phyloP scores from a whole-genome alignment of 139 green algal genomes.

The Chlamydomonas sphaeroides region DNA sequence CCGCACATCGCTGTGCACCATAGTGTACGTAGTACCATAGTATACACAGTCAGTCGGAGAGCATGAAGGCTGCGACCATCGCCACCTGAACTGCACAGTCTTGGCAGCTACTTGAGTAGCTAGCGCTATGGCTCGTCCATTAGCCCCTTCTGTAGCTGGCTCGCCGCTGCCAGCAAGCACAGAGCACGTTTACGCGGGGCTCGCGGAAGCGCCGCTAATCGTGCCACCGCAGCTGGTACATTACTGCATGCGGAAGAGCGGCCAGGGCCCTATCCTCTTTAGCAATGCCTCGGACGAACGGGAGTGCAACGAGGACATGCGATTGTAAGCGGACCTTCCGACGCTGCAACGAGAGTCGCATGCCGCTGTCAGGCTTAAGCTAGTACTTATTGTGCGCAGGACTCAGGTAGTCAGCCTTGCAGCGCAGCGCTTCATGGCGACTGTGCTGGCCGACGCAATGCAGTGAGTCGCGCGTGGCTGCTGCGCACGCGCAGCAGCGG shows the following conservation, averaged over 20 bases:
- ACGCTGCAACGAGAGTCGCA: no score
- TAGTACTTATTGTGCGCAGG: no score
- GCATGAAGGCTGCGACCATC: no score
- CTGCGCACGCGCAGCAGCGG: no score
- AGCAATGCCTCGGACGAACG: constrained; percentile 21
- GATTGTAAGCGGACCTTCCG: constrained; percentile 23
- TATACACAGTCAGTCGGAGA: not conserved
- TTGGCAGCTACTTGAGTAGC: no score
- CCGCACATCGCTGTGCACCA: no score
- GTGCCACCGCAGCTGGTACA: constrained; percentile 29
- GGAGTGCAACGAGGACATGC: constrained; percentile 41
- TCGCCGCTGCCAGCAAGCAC: not conserved
- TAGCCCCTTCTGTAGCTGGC: no score
- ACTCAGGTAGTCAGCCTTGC: constrained; percentile 33
- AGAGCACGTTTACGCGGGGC: constrained; percentile 11
- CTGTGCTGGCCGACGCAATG: constrained; percentile 16
- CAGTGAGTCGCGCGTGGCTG: no score
- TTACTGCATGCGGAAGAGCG: constrained; percentile 32
- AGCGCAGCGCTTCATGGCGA: constrained; percentile 16
- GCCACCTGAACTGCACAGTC: no score
- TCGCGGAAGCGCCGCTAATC: constrained; percentile 17
- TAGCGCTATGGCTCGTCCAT: no score
- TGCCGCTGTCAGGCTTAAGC: no score
- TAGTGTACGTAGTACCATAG: no score
- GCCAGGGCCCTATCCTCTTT: constrained; percentile 16